phyloP scores from a whole-genome alignment of 805 yeast genomes.

The Wilhelminamyces savonicus region DNA sequence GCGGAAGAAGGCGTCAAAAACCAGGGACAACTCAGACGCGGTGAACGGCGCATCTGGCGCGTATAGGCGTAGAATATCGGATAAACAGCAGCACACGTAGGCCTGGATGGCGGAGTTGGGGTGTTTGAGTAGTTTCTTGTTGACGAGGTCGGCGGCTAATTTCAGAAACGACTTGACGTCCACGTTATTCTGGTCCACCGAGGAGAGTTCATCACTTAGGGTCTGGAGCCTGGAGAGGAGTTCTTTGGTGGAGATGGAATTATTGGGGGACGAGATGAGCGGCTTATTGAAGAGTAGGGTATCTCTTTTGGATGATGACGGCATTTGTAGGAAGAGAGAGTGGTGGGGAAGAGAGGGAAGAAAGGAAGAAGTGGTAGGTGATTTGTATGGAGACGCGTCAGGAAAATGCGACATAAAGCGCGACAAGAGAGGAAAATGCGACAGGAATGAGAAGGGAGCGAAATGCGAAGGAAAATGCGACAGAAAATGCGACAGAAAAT shows the following conservation, averaged over 20 bases:
- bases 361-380: too few species aligned
- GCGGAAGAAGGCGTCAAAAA: slow-evolving; percentile 59
- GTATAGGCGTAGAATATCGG: slow-evolving; percentile 68
- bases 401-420: too few species aligned
- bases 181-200: slow-evolving; percentile 53
- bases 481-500: too few species aligned
- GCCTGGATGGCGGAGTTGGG: slow-evolving; percentile 67
- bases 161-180: slow-evolving; percentile 36
- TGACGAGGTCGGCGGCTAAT: slow-evolving; percentile 47
- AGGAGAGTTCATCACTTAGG: slow-evolving; percentile 58
- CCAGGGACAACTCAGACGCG: slow-evolving; percentile 50
- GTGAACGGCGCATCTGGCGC: slow-evolving; percentile 92
- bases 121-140: slow-evolving; percentile 53
- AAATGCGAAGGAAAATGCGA: too few species aligned
- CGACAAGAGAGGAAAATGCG: too few species aligned
- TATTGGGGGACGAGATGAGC: slow-evolving; percentile 50
- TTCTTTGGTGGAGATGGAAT: slow-evolving; percentile 57
- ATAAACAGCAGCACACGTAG: slow-evolving; percentile 61
- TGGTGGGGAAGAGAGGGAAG: too few species aligned
- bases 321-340: too few species aligned
- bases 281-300: slow-evolving; percentile 32
- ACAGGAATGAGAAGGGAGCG: too few species aligned
- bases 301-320: slow-evolving; percentile 1
- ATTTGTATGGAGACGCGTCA: too few species aligned
- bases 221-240: slow-evolving; percentile 48